Conservation (phyloP, 2,329 filamentous ascomycete genomes). For the Botrytis deweyae region DNA sequence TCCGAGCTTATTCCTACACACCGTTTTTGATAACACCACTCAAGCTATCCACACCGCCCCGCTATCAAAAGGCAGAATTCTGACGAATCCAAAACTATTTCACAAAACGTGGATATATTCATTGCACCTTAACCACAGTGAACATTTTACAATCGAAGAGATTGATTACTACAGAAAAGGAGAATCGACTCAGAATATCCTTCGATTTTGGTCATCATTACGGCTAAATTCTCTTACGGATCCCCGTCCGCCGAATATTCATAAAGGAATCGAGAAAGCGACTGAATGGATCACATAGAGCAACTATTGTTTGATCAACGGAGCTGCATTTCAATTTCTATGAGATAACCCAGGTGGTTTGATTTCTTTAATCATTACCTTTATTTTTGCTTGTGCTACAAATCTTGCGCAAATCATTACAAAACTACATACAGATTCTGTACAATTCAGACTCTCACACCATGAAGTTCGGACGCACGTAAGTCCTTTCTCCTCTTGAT, state of each 20-base stretch:
- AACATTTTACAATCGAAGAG: neutral
- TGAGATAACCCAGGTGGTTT: slow-evolving; percentile 25
- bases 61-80: slow-evolving; percentile 1
- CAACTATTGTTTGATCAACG: slow-evolving; percentile 33
- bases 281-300: slow-evolving; percentile 36
- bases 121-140: slow-evolving; percentile 1
- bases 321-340: slow-evolving; percentile 33
- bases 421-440: neutral
- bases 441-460: slow-evolving; percentile 26
- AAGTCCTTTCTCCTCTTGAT: slow-evolving; percentile 35
- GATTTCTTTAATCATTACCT: neutral
- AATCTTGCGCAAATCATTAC: neutral
- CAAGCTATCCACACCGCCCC: slow-evolving; percentile 12
- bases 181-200: neutral
- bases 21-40: neutral
- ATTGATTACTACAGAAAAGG: neutral
- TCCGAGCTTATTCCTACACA: neutral
- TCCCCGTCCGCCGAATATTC: neutral
- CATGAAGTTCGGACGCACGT: slow-evolving; percentile 67
- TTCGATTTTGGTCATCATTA: neutral
- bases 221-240: neutral
- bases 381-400: neutral
- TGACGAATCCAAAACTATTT: slow-evolving; percentile 6
- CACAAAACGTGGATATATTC: slow-evolving; percentile 3
- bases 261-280: slow-evolving; percentile 6